Evolutionary conservation across 495 filamentous ascomycete species (phyloP).

Genomic region (Xylaria nigripes): DNA sequence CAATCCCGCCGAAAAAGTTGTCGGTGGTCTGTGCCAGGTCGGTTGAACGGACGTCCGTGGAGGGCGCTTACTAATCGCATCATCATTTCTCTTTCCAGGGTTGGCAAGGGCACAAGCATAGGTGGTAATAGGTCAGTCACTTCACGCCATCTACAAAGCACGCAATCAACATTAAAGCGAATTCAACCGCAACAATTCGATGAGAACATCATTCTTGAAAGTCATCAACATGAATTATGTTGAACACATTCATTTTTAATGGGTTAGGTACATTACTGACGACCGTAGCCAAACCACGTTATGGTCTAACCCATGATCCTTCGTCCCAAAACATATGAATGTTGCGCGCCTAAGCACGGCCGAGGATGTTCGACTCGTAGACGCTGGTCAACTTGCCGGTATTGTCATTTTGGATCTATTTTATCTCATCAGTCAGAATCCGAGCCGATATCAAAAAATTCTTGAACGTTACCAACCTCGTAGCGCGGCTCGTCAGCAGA

Average conservation of each 20-base stretch:
- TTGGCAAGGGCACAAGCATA: no score
- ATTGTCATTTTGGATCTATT: slow-evolving; percentile 35
- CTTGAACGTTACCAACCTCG: slow-evolving; percentile 24
- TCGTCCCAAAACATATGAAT: background rate
- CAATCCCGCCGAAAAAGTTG: background rate
- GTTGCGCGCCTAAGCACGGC: slow-evolving; percentile 14
- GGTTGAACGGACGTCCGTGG: background rate
- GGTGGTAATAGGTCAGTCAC: no score
- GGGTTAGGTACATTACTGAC: background rate
- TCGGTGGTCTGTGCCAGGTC: slow-evolving; percentile 7
- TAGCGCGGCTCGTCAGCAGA: slow-evolving; percentile 31
- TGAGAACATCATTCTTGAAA: background rate
- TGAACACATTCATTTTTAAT: background rate
- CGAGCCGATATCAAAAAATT: background rate
- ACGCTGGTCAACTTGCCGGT: slow-evolving; percentile 35
- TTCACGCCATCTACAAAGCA: no score
- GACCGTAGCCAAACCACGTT: background rate
- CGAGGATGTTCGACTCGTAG: slow-evolving; percentile 37
- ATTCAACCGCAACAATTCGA: background rate
- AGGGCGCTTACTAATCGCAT: background rate
- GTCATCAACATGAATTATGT: background rate
- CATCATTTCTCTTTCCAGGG: background rate
- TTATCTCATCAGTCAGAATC: background rate
- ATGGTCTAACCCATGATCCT: background rate
- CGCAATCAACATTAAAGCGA: no score